Conservation (phyloP, 2,329 filamentous ascomycete species). For the Aspergillus sp. region DNA sequence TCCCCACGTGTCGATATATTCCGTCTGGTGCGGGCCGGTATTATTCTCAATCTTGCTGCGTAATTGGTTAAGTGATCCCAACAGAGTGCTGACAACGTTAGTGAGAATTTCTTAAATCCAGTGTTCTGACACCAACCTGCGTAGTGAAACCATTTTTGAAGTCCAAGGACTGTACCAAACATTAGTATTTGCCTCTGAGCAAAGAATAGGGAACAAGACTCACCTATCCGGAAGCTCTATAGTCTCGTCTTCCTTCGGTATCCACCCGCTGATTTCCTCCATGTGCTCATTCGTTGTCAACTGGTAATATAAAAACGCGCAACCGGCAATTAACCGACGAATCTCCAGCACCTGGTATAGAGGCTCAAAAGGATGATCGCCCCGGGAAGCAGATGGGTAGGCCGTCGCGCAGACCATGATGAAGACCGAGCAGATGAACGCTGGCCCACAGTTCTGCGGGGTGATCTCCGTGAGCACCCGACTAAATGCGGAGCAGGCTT, state of each 20-base stretch:
- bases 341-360: conserved; percentile 22
- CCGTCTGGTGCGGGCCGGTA: conserved; percentile 7
- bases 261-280: no score
- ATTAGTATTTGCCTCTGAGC: no score
- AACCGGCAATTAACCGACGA: conserved; percentile 24
- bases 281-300: no score
- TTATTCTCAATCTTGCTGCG: conserved; percentile 11
- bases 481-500: conserved; percentile 28
- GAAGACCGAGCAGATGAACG: conserved; percentile 36
- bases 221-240: no score
- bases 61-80: conserved; percentile 19
- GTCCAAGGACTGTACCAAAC: no score
- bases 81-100: conserved; percentile 13
- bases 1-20: conserved; percentile 21
- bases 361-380: conserved; percentile 19
- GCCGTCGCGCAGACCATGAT: conserved; percentile 34
- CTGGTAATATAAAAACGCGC: conserved; percentile 16
- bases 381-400: conserved; percentile 22
- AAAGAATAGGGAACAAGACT: no score
- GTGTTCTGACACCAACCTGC: no score
- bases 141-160: no score
- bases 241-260: no score
- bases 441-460: conserved; percentile 38
- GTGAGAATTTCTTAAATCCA: no score
- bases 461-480: conserved; percentile 33